Evolutionary conservation across 495 filamentous ascomycete species (phyloP), one percentile per base, ranked within the genome.

Genomic region (Daldinia concentrica): DNA sequence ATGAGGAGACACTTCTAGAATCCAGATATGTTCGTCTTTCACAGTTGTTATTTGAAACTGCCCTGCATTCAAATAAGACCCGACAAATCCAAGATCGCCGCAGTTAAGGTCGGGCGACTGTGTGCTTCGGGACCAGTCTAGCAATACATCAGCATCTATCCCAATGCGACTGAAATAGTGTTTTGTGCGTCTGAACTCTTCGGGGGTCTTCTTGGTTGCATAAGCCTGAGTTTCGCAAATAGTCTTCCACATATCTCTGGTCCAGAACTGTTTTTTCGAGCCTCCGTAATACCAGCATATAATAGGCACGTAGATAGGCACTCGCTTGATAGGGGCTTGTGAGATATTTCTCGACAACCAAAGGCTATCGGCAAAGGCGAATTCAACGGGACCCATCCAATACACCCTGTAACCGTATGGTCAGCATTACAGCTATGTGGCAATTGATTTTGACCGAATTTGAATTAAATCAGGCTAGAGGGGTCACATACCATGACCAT

Each of bases 281-380:
- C 41, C 41, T 17, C 41, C 43, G 19, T 48, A 48, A 22, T 48
- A 48, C 43, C 43, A 48, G 43, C 43, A 48, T 48, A 48, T 24
- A 24, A 62, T 62, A 24, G 59, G 29, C 17, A 51, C 29, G 17
- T 62, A 27, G 5, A 62, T 15, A 14, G 43, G 29, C 7, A 51
- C 43, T 19, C 43, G 41, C 17, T 51, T 62, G 27, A 62, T 34
- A 14, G 58, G 41, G 19, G 41, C 58, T 43, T 34, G 59, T n/a
- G 59, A 62, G n/a, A 62, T 62, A n/a, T 24, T 62, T 29, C 43
- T 22, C 14, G 59, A 29, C 26, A 62, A 14, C 59, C 59, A 62
- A 12, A 36, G 41, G n/a, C 41, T 62, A 62, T 62, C 59, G 3
- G 29, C 59, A 19, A 62, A 51, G n/a, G 34, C 29, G 8, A 62